These are phyloP conservation scores for Physcia stellaris DNA, from an alignment of 495 filamentous ascomycete genomes.

Conservation along the genomic window DNA sequence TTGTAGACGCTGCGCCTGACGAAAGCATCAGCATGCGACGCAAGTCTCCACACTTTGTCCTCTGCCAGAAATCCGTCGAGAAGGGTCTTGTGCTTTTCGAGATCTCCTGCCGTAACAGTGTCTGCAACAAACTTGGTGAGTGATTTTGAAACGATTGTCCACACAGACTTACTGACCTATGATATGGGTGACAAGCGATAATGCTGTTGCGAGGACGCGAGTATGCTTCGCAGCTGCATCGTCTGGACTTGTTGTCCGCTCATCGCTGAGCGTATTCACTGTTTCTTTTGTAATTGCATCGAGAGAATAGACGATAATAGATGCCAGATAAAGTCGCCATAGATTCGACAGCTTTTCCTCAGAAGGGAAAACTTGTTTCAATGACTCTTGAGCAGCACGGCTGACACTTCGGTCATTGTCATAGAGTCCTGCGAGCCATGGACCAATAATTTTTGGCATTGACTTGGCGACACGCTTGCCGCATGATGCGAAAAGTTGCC, in stretches of 20 bases:
- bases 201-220: constrained; percentile 53
- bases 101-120: constrained; percentile 31
- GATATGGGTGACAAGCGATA: constrained; percentile 31
- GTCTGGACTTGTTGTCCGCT: constrained; percentile 66
- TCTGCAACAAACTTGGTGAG: constrained; percentile 14
- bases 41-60: constrained; percentile 64
- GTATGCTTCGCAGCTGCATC: constrained; percentile 75
- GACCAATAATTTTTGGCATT: constrained; percentile 60
- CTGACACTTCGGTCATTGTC: constrained; percentile 67
- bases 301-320: constrained; percentile 67
- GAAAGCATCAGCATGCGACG: constrained; percentile 47
- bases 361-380: constrained; percentile 58
- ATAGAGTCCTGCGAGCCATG: constrained; percentile 80
- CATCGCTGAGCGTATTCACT: constrained; percentile 69
- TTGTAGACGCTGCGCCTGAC: constrained; percentile 59
- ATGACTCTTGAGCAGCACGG: constrained; percentile 58
- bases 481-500: constrained; percentile 52
- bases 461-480: constrained; percentile 70
- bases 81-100: constrained; percentile 31
- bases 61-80: constrained; percentile 48
- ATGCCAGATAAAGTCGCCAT: constrained; percentile 59
- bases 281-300: constrained; percentile 67
- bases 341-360: constrained; percentile 63
- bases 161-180: constrained; percentile 23
- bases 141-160: not conserved